phyloP scores from a whole-genome alignment of 805 yeast species.

The Lachancea waltii region DNA sequence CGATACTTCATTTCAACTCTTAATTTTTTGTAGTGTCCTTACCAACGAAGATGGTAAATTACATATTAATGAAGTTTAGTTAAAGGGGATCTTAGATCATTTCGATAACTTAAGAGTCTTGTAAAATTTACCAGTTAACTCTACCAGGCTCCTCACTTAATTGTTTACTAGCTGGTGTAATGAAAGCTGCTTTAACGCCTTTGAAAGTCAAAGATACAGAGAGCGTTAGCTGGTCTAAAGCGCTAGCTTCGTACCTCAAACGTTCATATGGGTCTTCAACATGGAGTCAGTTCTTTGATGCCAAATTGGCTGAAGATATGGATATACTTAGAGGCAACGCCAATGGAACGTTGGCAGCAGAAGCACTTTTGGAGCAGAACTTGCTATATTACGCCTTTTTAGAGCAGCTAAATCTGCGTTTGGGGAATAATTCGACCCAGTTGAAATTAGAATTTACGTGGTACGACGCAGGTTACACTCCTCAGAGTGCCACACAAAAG shows the following conservation, averaged over 20 bases:
- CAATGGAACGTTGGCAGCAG: conserved; percentile 29
- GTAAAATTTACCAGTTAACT: no score
- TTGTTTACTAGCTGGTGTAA: conserved; percentile 1
- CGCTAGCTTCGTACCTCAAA: conserved; percentile 26
- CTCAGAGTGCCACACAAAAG: conserved; percentile 27
- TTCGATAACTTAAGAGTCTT: no score
- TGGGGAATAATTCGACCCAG: conserved; percentile 57
- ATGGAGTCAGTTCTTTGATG: conserved; percentile 29
- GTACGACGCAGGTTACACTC: conserved; percentile 62
- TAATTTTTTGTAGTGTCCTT: background rate
- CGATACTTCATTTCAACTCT: no score
- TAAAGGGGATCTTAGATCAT: background rate
- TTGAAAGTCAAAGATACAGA: conserved; percentile 30
- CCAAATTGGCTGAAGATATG: conserved; percentile 21
- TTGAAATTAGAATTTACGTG: conserved; percentile 64
- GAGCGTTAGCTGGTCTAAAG: conserved; percentile 26
- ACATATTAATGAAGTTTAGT: no score
- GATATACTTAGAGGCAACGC: conserved; percentile 28
- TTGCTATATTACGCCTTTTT: conserved; percentile 74
- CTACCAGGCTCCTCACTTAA: background rate
- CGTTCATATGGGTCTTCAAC: conserved; percentile 28
- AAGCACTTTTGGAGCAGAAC: conserved; percentile 29
- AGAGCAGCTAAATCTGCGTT: conserved; percentile 69
- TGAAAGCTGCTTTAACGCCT: conserved; percentile 24
- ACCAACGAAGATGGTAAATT: background rate